A percentile compares a stretch with the other conserved stretches of the same genome.
phyloP scores from a whole-genome alignment of 2,329 filamentous ascomycete genomes.

The Trichoderma lentiforme region DNA sequence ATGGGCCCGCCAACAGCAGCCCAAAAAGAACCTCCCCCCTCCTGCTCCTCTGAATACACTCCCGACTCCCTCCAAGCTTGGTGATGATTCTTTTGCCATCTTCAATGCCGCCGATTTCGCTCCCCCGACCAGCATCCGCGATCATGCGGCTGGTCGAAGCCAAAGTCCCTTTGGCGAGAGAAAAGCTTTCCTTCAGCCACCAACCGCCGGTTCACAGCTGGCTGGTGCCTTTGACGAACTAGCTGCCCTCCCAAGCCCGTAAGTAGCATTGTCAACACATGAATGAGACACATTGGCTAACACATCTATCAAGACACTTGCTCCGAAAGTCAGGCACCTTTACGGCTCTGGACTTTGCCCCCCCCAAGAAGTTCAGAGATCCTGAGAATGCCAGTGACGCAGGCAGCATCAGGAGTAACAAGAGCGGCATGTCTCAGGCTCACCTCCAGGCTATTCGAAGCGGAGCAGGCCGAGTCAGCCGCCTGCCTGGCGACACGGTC shows the following conservation, averaged over 20 bases:
- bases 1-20: constrained; percentile 41
- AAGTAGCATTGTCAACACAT: constrained; percentile 45
- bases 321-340: constrained; percentile 77
- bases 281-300: constrained; percentile 28
- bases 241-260: constrained; percentile 81
- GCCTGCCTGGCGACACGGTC: constrained; percentile 76
- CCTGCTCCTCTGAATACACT: constrained; percentile 71
- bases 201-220: constrained; percentile 74
- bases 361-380: constrained; percentile 70
- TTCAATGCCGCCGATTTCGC: constrained; percentile 76
- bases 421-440: constrained; percentile 67
- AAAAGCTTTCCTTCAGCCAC: constrained; percentile 69
- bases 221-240: constrained; percentile 85
- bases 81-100: constrained; percentile 73
- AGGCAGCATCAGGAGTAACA: constrained; percentile 64
- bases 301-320: constrained; percentile 50
- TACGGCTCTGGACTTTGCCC: constrained; percentile 76
- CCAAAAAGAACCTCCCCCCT: constrained; percentile 59
- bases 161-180: constrained; percentile 63
- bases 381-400: constrained; percentile 59
- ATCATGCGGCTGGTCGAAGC: constrained; percentile 66
- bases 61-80: constrained; percentile 81
- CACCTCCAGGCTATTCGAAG: constrained; percentile 70
- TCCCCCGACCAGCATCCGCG: constrained; percentile 65
- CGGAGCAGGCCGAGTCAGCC: constrained; percentile 83